These are phyloP conservation scores for Geoglossum glabrum DNA, from an alignment of 495 filamentous ascomycete genomes.

Conservation along the genomic window DNA sequence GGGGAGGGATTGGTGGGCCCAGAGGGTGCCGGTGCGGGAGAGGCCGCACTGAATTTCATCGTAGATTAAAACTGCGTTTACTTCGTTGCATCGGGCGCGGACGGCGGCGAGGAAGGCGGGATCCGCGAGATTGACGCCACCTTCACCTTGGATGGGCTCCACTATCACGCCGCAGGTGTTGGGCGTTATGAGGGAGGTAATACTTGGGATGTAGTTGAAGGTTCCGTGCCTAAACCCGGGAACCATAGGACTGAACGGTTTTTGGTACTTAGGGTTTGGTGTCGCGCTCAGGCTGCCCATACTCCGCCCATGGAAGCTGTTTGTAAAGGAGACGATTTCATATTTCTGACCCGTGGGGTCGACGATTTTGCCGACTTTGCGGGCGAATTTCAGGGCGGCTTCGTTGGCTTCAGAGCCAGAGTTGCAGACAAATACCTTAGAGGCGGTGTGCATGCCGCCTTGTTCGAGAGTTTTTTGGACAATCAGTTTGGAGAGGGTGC, in stretches of 20 bases:
- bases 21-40: slow-evolving; percentile 65
- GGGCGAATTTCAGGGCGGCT: slow-evolving; percentile 88
- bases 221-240: slow-evolving; percentile 77
- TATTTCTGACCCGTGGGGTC: slow-evolving; percentile 53
- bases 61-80: slow-evolving; percentile 76
- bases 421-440: slow-evolving; percentile 84
- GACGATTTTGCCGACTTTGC: slow-evolving; percentile 62
- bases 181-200: slow-evolving; percentile 54
- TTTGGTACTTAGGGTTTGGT: slow-evolving; percentile 96
- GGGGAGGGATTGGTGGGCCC: slow-evolving; percentile 48
- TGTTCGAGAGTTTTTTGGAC: slow-evolving; percentile 52
- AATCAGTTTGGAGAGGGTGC: slow-evolving; percentile 67
- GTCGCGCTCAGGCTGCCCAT: slow-evolving; percentile 86
- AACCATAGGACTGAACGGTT: slow-evolving; percentile 84
- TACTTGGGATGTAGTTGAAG: slow-evolving; percentile 57
- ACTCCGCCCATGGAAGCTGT: slow-evolving; percentile 88
- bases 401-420: slow-evolving; percentile 92
- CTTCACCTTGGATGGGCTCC: slow-evolving; percentile 95
- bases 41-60: slow-evolving; percentile 96
- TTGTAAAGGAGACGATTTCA: slow-evolving; percentile 73
- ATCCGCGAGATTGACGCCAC: slow-evolving; percentile 68
- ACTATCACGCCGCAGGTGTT: slow-evolving; percentile 88
- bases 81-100: slow-evolving; percentile 60
- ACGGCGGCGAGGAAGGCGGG: slow-evolving; percentile 64
- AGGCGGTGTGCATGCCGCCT: slow-evolving; percentile 60